Percentiles rank a stretch among this genome's conserved stretches.
phyloP scores from a whole-genome alignment of 192 early-diverging fungal species.

The Coemansia sp. region DNA sequence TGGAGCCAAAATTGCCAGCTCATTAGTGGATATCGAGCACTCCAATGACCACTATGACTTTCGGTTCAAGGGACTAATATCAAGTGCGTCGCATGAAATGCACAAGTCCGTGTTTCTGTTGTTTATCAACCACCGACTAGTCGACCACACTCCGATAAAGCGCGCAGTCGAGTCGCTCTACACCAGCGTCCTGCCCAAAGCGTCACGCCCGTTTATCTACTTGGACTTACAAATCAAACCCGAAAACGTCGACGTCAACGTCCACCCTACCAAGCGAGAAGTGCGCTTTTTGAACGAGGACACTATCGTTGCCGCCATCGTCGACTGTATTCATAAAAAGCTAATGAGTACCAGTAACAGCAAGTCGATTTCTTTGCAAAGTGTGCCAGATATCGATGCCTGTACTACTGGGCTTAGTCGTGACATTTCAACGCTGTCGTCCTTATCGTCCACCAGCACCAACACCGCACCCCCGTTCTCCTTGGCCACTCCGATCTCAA shows the following conservation, averaged over 20 bases:
- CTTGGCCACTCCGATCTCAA: constrained; percentile 5
- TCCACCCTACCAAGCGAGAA: constrained; percentile 96
- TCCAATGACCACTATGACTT: constrained; percentile 59
- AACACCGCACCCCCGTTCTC: not conserved
- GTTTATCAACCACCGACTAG: constrained; percentile 87
- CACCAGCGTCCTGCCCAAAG: constrained; percentile 78
- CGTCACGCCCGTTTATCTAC: constrained; percentile 88
- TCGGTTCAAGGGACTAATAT: constrained; percentile 76
- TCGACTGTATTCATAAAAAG: constrained; percentile 68
- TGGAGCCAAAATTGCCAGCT: constrained; percentile 77
- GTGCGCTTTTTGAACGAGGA: constrained; percentile 96
- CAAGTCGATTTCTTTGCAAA: constrained; percentile 74
- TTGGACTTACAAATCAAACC: constrained; percentile 86
- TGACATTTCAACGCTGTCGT: constrained; percentile 7
- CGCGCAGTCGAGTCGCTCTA: constrained; percentile 85
- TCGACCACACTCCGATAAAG: constrained; percentile 83
- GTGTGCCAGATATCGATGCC: constrained; percentile 13
- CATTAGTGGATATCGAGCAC: constrained; percentile 70
- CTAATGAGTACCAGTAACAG: constrained; percentile 74
- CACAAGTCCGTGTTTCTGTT: constrained; percentile 85
- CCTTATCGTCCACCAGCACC: constrained; percentile 7
- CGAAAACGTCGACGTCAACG: constrained; percentile 94
- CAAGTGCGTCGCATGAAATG: constrained; percentile 87
- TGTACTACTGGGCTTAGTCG: not conserved
- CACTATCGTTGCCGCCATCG: constrained; percentile 68